Evolutionary conservation across 176 grass and related monocot species (phyloP), one percentile per base, ranked within the genome.

Genomic region (Juncus effusus): DNA sequence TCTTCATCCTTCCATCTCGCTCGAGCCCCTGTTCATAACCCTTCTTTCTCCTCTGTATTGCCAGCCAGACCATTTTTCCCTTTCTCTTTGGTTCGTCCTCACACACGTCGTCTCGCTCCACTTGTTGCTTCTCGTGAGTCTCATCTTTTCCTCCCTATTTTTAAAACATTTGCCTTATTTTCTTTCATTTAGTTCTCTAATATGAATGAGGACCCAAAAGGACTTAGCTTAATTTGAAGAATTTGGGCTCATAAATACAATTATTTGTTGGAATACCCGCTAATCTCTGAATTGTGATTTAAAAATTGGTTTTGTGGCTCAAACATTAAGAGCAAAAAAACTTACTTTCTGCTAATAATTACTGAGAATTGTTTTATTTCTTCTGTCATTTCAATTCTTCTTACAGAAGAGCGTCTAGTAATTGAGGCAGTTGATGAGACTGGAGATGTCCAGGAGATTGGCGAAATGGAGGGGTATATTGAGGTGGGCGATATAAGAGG

Each of bases 401-500:
- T 53, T 78, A 36, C 59, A 73, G 80, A 53, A 28, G 53, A 69
- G 9, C 47, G 54, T 16, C 42, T 51, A 7, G 80, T 44, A 56
- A 42, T 67, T 41, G 60, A 66, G 51, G 74, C 2, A 37, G 59
- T 57, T 65, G 10, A 51, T 73, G 59, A 51, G 42, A 51, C 51
- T 53, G 57, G 59, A 73, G 45, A 56, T 74, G 63, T 2, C 58
- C 28, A 74, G 4, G 49, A 69, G 2, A 64, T 13, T 0, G 77
- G 5, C 1, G 67, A 41, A n/a, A 78, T 76, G 16, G 74, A 76
- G 7, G 78, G 72, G 1, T 65, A 84, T 16, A 81, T 82, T 40
- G 80, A 79, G 72, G 93, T 97, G 16, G 93, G 93, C 0, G 83
- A 81, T 40, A 75, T 97, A 60, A 82, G 67, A 50, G 77, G 79